phyloP scores from a whole-genome alignment of 2,329 filamentous ascomycete genomes.

The Botrytis aclada region DNA sequence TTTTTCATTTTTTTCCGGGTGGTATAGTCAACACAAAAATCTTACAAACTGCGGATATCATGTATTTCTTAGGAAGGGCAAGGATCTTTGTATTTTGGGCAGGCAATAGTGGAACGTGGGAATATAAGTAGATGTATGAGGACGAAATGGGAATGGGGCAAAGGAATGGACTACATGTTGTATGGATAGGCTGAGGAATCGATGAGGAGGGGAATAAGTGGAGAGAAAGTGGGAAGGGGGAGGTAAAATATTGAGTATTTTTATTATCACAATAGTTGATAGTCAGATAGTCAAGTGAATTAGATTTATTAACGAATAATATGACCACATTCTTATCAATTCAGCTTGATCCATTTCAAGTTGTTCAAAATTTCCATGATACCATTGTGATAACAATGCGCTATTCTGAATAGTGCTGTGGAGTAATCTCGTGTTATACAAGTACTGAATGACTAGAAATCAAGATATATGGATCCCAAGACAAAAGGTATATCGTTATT shows the following conservation, averaged over 20 bases:
- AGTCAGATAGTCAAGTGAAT: not conserved
- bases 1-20: not conserved
- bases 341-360: not conserved
- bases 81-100: not conserved
- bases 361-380: not conserved
- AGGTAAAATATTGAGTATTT: not conserved
- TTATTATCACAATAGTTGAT: not conserved
- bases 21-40: not conserved
- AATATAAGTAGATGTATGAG: not conserved
- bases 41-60: slow-evolving; percentile 1
- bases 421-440: not conserved
- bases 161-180: not conserved
- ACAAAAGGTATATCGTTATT: not conserved
- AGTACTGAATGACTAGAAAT: not conserved
- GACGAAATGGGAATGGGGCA: not conserved
- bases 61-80: slow-evolving; percentile 2
- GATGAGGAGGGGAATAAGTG: not conserved
- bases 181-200: not conserved
- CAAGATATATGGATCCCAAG: not conserved
- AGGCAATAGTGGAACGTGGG: not conserved
- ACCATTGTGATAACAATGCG: not conserved
- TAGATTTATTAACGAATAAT: not conserved
- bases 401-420: not conserved
- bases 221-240: not conserved
- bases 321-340: not conserved